Evolutionary conservation across 805 yeast genomes (phyloP).

Genomic region (Yarrowia keelungensis): DNA sequence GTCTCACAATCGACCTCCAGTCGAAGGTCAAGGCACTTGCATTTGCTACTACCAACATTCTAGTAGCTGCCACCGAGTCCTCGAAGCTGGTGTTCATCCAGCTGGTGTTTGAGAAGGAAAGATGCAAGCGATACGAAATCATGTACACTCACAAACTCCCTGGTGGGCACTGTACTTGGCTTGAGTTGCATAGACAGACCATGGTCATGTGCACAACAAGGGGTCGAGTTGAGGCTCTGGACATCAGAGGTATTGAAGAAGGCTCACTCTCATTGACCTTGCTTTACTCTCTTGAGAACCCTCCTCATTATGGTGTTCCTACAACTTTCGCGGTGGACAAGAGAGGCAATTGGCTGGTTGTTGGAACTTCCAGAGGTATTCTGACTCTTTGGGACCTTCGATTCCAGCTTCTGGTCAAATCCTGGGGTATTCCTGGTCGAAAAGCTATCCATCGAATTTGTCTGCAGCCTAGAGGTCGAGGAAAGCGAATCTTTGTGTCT

Average conservation of each 20-base stretch:
- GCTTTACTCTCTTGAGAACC: slow-evolving; percentile 51
- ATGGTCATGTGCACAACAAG: slow-evolving; percentile 29
- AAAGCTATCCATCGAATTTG: slow-evolving; percentile 59
- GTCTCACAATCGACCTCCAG: slow-evolving; percentile 45
- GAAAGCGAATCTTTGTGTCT: slow-evolving; percentile 60
- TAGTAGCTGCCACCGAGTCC: slow-evolving; percentile 26
- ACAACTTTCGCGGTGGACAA: slow-evolving; percentile 65
- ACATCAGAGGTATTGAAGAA: slow-evolving; percentile 45
- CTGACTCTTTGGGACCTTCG: slow-evolving; percentile 83
- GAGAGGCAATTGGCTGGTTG: slow-evolving; percentile 64
- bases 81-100: slow-evolving; percentile 17
- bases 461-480: slow-evolving; percentile 55
- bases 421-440: slow-evolving; percentile 64
- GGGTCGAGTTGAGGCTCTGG: slow-evolving; percentile 29
- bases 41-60: slow-evolving; percentile 46
- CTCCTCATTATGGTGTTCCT: slow-evolving; percentile 69
- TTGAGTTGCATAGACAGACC: slow-evolving; percentile 32
- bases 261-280: slow-evolving; percentile 53
- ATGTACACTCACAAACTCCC: slow-evolving; percentile 43
- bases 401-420: slow-evolving; percentile 63
- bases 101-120: slow-evolving; percentile 41
- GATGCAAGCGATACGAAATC: slow-evolving; percentile 53
- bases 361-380: slow-evolving; percentile 79
- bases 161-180: slow-evolving; percentile 31
- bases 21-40: slow-evolving; percentile 46